phyloP scores from a whole-genome alignment of 2,329 filamentous ascomycete genomes.

The Periconia sp. region DNA sequence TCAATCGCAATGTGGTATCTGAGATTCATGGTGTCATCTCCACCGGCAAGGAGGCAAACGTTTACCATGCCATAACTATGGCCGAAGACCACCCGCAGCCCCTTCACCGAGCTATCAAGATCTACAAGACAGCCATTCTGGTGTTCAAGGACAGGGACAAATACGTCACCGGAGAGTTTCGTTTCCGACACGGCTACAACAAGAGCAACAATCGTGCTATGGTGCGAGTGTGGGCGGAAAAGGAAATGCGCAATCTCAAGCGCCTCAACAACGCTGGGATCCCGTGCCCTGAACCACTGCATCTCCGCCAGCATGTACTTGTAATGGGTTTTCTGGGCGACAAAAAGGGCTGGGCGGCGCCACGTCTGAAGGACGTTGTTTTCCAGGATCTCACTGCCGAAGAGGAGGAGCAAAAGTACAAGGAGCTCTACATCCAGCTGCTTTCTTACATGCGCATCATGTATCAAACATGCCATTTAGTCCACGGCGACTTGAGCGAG shows the following conservation, averaged over 20 bases:
- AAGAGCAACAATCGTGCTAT: conserved; percentile 95
- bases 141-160: conserved; percentile 97
- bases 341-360: conserved; percentile 82
- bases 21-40: conserved; percentile 95
- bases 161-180: conserved; percentile 92
- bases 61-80: conserved; percentile 82
- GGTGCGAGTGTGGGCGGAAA: conserved; percentile 99
- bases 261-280: conserved; percentile 83
- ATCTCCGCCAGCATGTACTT: conserved; percentile 88
- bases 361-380: conserved; percentile 82
- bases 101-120: conserved; percentile 86
- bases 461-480: conserved; percentile 88
- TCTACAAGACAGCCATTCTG: conserved; percentile 97
- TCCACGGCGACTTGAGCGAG: conserved; percentile 96
- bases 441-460: conserved; percentile 87
- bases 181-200: conserved; percentile 87
- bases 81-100: conserved; percentile 51
- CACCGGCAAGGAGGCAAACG: conserved; percentile 97
- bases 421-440: conserved; percentile 76
- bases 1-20: conserved; percentile 85
- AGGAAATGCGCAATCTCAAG: conserved; percentile 92
- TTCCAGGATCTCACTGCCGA: conserved; percentile 65
- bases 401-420: conserved; percentile 68
- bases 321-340: conserved; percentile 94
- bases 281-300: conserved; percentile 84